phyloP scores from a whole-genome alignment of 1,284 basidiomycete genomes.

The Fomitopsis pinicola region DNA sequence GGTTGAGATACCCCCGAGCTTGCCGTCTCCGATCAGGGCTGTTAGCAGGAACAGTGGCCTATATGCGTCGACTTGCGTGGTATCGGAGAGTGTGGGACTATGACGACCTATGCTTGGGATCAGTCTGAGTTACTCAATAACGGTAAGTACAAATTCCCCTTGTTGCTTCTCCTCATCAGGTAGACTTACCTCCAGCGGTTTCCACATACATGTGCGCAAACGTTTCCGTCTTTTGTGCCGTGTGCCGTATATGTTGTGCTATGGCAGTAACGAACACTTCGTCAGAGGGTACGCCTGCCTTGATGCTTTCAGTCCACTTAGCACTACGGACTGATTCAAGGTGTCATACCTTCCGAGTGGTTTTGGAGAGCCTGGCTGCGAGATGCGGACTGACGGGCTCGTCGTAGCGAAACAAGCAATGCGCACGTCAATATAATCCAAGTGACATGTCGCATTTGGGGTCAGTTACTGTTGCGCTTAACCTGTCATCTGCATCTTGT shows the following conservation, averaged over 20 bases:
- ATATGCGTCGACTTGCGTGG: slow-evolving; percentile 83
- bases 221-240: slow-evolving; percentile 11
- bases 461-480: slow-evolving; percentile 21
- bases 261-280: slow-evolving; percentile 68
- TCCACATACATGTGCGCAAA: slow-evolving; percentile 76
- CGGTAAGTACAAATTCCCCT: not conserved
- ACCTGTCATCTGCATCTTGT: slow-evolving; percentile 83
- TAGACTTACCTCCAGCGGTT: slow-evolving; percentile 83
- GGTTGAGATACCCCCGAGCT: slow-evolving; percentile 92
- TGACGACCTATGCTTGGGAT: slow-evolving; percentile 70
- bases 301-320: slow-evolving; percentile 5
- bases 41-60: slow-evolving; percentile 85
- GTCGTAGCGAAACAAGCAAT: slow-evolving; percentile 81
- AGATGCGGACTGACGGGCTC: slow-evolving; percentile 94
- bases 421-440: too few relatives aligned
- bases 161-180: too few relatives aligned
- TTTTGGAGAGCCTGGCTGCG: slow-evolving; percentile 60
- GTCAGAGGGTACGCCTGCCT: slow-evolving; percentile 47
- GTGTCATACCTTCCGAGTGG: slow-evolving; percentile 35
- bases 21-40: slow-evolving; percentile 83
- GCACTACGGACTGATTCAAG: slow-evolving; percentile 15
- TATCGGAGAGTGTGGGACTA: slow-evolving; percentile 84
- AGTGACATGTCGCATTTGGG: not conserved
- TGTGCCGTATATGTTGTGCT: slow-evolving; percentile 53
- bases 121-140: too few relatives aligned